phyloP scores from a whole-genome alignment of 2,329 filamentous ascomycete species.

The Pestalotiopsis sp. region DNA sequence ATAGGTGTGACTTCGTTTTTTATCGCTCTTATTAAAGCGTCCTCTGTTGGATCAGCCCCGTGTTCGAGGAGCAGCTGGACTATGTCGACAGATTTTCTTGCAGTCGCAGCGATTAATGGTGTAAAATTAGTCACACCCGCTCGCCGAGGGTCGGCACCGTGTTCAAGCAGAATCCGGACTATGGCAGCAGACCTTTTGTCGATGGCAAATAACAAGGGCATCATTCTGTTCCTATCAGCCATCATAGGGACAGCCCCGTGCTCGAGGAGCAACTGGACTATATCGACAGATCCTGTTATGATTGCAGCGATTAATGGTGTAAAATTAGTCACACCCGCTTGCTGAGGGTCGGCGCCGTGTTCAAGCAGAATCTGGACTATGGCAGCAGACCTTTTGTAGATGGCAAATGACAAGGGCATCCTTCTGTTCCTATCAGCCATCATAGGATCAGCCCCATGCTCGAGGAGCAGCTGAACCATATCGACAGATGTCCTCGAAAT shows the following conservation, averaged over 20 bases:
- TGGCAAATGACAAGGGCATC: too few species aligned
- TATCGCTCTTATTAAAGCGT: too few species aligned
- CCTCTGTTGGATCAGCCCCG: not conserved
- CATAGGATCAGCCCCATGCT: not conserved
- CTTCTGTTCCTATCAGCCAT: too few species aligned
- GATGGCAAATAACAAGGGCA: not conserved
- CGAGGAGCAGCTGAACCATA: not conserved
- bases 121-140: not conserved
- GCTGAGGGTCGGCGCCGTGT: too few species aligned
- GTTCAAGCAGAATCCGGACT: not conserved
- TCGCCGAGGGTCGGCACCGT: too few species aligned
- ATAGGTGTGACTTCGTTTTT: too few species aligned
- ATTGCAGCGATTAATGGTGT: not conserved
- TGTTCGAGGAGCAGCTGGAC: not conserved
- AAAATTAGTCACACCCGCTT: not conserved
- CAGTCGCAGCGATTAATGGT: not conserved
- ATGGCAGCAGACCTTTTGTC: not conserved
- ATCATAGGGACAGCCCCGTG: too few species aligned
- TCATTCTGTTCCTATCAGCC: too few species aligned
- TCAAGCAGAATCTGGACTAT: too few species aligned
- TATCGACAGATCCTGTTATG: not conserved
- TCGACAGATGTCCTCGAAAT: too few species aligned
- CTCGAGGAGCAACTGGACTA: not conserved
- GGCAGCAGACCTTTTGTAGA: too few species aligned
- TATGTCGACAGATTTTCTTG: not conserved